Base-by-base conservation (phyloP, 73 alveolate genomes). In the Paramecium biaurelia region DNA sequence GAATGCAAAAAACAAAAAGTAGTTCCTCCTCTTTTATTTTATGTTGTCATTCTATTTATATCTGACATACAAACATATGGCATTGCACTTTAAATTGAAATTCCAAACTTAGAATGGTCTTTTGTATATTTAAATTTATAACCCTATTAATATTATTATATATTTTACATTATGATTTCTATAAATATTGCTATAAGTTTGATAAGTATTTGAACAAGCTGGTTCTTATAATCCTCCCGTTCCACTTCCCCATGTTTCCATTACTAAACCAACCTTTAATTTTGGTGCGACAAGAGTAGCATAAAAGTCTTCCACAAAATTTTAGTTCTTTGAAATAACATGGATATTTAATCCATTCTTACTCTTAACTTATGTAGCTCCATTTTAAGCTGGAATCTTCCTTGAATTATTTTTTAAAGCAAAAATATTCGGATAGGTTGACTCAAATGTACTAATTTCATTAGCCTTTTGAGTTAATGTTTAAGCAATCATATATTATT, bases 1-100 rank as follows among this genome's bases (percentile, higher is more conserved):
- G 58, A 4, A 58, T 89, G 43, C 18, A 58, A 24, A 47, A 89
- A 89, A 49, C 94, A 89, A 20, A 89, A 76, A 15, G 94, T 43
- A 21, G 92, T 82, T 26, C 94, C 94, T 58, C 94, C 94, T 70
- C 94, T 89, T 57, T 89, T 89, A 76, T 82, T 49, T 89, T 89
- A 45, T 1, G 94, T 43, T 12, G 70, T 70, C 47, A 70, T 41
- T 70, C 94, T 89, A 26, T 89, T 89, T 11, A 89, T 34, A 70
- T 89, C 94, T 14, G 86, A 34, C 86, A 72, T 72, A 32, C 94
- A 89, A 32, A 89, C 94, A 24, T 42, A 89, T 2, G 94, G 92
- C 30, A 45, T 26, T 2, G 56, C 26, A 41, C 85, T 10, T 18
- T 70, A 11, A 2, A 43, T 21, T 23, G 94, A 89, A 6, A 89